Evolutionary conservation across 768 basidiomycete species (phyloP).

Genomic region (Neoboletus subvelutipes): DNA sequence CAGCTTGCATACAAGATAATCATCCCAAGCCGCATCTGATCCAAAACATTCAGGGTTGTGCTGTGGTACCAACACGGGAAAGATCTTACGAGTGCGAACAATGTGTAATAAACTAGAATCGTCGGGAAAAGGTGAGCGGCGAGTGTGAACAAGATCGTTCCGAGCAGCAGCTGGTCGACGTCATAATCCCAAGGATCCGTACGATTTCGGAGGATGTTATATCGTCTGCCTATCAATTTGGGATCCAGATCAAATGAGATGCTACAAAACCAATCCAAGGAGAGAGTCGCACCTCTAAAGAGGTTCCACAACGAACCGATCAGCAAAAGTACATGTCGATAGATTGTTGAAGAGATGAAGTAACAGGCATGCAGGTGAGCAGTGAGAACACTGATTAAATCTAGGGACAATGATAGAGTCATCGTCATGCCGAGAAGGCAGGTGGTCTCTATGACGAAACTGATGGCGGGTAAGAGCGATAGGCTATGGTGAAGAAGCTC

Average conservation of each 20-base stretch:
- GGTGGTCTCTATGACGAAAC: conserved; percentile 36
- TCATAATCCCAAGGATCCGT: conserved; percentile 90
- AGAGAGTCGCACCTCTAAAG: conserved; percentile 66
- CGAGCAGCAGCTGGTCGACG: conserved; percentile 91
- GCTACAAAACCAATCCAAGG: background rate
- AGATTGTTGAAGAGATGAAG: conserved; percentile 57
- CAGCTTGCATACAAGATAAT: conserved; percentile 61
- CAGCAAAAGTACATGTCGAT: conserved; percentile 55
- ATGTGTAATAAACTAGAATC: conserved; percentile 76
- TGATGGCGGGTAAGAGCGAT: conserved; percentile 24
- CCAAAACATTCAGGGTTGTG: background rate
- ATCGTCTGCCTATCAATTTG: conserved; percentile 67
- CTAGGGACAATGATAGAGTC: conserved; percentile 62
- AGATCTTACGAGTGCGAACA: conserved; percentile 65
- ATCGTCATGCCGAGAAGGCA: conserved; percentile 57
- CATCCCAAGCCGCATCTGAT: conserved; percentile 52
- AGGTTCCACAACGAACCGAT: conserved; percentile 80
- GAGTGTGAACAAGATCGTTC: conserved; percentile 85
- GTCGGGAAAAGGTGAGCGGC: conserved; percentile 84
- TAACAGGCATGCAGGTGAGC: conserved; percentile 74
- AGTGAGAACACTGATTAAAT: conserved; percentile 65
- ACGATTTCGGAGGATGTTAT: conserved; percentile 83
- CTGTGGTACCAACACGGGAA: background rate
- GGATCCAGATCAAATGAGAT: background rate
- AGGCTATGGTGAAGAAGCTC: conserved; percentile 24